These are phyloP conservation scores for Cladorrhinum sp. DNA, from an alignment of 2,329 filamentous ascomycete genomes.

Conservation along the genomic window DNA sequence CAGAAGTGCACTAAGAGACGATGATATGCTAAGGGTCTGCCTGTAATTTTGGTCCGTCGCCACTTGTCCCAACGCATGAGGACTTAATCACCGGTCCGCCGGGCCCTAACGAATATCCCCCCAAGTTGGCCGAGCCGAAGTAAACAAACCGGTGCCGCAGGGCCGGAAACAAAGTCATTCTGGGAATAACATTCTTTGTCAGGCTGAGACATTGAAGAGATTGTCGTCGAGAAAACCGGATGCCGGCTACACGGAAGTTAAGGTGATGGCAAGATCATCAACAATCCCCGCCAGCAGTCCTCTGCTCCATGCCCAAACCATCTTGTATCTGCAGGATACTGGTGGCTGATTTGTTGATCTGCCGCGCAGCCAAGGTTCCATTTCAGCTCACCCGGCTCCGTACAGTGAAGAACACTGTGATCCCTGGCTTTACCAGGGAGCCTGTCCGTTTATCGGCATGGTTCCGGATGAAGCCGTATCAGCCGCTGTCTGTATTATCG, in stretches of 20 bases:
- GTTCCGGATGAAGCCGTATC: constrained; percentile 6
- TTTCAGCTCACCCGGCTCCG: constrained; percentile 11
- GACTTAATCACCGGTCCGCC: constrained; percentile 24
- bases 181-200: not conserved
- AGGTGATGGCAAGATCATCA: constrained; percentile 21
- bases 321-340: not conserved
- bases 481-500: not conserved
- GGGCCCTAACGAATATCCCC: constrained; percentile 6
- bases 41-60: constrained; percentile 24
- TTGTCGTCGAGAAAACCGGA: not conserved
- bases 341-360: constrained; percentile 25
- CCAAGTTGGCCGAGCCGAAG: constrained; percentile 6
- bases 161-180: constrained; percentile 9
- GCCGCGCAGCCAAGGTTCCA: constrained; percentile 21
- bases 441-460: constrained; percentile 1
- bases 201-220: constrained; percentile 1
- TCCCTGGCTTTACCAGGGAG: constrained; percentile 2
- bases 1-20: constrained; percentile 5
- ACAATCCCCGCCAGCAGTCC: not conserved
- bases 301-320: constrained; percentile 3
- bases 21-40: constrained; percentile 19
- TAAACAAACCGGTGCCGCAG: constrained; percentile 17
- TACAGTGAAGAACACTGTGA: constrained; percentile 16
- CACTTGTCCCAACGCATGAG: constrained; percentile 24
- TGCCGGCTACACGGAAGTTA: constrained; percentile 2